Conservation (phyloP, 2,329 filamentous ascomycete genomes). For the Chaetomium sp. region DNA sequence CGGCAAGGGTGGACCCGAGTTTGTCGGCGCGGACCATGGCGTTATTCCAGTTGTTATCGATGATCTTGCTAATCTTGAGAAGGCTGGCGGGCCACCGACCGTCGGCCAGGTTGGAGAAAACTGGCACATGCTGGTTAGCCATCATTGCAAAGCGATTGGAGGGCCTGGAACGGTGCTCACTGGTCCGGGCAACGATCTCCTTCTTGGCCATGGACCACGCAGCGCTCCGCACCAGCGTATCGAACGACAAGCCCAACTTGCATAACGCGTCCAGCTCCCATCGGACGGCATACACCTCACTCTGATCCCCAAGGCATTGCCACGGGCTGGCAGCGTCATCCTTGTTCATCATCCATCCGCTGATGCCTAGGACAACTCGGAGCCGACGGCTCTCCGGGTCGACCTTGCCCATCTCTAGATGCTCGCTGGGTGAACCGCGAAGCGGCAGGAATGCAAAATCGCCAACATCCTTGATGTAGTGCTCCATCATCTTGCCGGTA, state of each 20-base stretch:
- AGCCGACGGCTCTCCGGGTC: slow-evolving; percentile 65
- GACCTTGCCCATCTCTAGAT: slow-evolving; percentile 54
- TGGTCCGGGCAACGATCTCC: slow-evolving; percentile 50
- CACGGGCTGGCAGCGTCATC: slow-evolving; percentile 77
- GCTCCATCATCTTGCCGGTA: slow-evolving; percentile 82
- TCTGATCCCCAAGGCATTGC: slow-evolving; percentile 70
- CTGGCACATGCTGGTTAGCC: slow-evolving; percentile 40
- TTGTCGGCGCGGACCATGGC: slow-evolving; percentile 78
- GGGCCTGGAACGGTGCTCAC: slow-evolving; percentile 43
- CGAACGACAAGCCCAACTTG: slow-evolving; percentile 76
- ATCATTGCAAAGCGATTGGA: slow-evolving; percentile 7
- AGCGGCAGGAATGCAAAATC: slow-evolving; percentile 87
- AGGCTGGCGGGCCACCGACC: slow-evolving; percentile 64
- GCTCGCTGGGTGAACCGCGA: slow-evolving; percentile 50
- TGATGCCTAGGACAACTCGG: slow-evolving; percentile 79
- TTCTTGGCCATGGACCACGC: slow-evolving; percentile 74
- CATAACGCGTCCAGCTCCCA: slow-evolving; percentile 80
- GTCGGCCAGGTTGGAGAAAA: slow-evolving; percentile 59
- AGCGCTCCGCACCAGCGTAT: slow-evolving; percentile 73
- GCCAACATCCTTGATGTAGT: slow-evolving; percentile 82
- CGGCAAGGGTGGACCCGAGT: slow-evolving; percentile 70
- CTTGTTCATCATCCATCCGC: slow-evolving; percentile 75
- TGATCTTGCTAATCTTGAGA: slow-evolving; percentile 69
- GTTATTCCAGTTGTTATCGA: slow-evolving; percentile 81
- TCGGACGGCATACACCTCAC: slow-evolving; percentile 79